Percentiles rank a stretch among this genome's conserved stretches.
Conservation (phyloP, 176 grass and related monocot species). For the Zea luxurians region DNA sequence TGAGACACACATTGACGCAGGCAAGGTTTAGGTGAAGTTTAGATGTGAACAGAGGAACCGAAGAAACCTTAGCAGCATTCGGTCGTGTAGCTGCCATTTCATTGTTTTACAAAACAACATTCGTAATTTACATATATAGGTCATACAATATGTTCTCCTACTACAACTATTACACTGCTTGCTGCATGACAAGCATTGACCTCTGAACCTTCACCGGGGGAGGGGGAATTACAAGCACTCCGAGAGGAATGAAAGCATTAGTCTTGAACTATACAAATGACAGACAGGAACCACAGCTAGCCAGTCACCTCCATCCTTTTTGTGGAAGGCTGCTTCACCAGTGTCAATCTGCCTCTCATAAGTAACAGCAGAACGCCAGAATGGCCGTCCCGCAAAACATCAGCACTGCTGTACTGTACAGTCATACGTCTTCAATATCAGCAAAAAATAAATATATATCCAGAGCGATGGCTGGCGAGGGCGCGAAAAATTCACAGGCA, state of each 20-base stretch:
- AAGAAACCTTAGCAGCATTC: slow-evolving; percentile 13
- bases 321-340: slow-evolving; percentile 31
- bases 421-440: slow-evolving; percentile 29
- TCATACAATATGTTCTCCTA: slow-evolving; percentile 4
- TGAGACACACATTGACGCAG: neutral
- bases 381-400: slow-evolving; percentile 27
- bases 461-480: neutral
- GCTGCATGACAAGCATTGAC: slow-evolving; percentile 2
- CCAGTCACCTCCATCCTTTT: neutral
- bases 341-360: slow-evolving; percentile 25
- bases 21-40: neutral
- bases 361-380: slow-evolving; percentile 31
- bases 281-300: neutral
- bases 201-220: neutral
- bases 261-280: slow-evolving; percentile 16
- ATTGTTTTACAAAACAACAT: slow-evolving; percentile 23
- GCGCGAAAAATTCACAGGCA: slow-evolving; percentile 51
- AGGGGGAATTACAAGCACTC: slow-evolving; percentile 15
- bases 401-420: slow-evolving; percentile 16
- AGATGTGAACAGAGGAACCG: neutral
- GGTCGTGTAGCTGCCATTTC: neutral
- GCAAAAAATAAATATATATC: slow-evolving; percentile 13
- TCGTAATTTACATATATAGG: slow-evolving; percentile 39
- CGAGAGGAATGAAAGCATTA: slow-evolving; percentile 28
- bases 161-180: neutral